Evolutionary conservation across 2,329 filamentous ascomycete species (phyloP), one percentile per base, ranked within the genome.

Genomic region (Ophiostoma tasmaniense): DNA sequence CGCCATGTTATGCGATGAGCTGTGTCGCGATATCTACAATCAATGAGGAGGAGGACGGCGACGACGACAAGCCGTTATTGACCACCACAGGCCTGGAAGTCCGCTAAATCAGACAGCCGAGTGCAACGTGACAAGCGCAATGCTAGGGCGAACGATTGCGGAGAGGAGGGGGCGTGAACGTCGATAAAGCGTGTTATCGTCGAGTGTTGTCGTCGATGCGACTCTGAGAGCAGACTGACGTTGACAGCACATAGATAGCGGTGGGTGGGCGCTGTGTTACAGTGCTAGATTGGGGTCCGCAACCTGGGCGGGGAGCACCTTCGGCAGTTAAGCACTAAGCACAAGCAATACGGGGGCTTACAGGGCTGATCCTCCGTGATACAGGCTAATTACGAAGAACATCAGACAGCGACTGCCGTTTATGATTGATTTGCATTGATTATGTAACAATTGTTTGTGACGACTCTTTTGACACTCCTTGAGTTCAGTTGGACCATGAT

Each of bases 1-100:
- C 14, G 70, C 72, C 71, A 73, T 73, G n/a, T 59, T 52, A 59
- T 10, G 30, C 8, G 39, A 42, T 25, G 7, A 50, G 50, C 3
- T n/a, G 45, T 20, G 20, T 25, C 10, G 3, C 10, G 11, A 39
- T 39, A 64, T 64, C 33, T 20, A 25, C 37, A 33, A 22, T 64
- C 61, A 33, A 64, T 33, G 61, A 37, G 8, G 61, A 22, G 33
- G 61, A 37, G 10, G 20, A 14, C 8, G 61, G 37, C 30, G 61
- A 11, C 33, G 61, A n/a, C 30, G 6, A 22, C 10, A 10, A 37
- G n/a, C 33, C n/a, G 61, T 22, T 64, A 64, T 22, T 30, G 61
- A 37, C 61, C 30, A 33, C 33, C 22, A 20, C n/a, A 37, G 7
- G 8, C 61, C 10, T 20, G 17, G 7, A 33, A 64, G 33, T 22